Evolutionary conservation across 1,284 basidiomycete genomes (phyloP), one percentile per base, ranked within the genome.

Genomic region (Coniferiporia sulphurascens): DNA sequence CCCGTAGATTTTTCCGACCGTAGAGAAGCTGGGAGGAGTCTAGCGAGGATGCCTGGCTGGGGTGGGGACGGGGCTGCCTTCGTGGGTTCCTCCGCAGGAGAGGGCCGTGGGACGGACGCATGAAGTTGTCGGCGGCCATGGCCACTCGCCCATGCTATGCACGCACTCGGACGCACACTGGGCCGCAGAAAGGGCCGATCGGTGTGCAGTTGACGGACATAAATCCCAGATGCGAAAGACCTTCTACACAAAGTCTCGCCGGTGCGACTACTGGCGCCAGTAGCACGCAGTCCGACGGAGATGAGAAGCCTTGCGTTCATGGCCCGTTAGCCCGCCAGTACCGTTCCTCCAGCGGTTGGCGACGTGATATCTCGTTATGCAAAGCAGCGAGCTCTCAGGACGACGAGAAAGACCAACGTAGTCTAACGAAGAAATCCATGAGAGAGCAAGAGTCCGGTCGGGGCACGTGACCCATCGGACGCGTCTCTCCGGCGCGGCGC

Each of bases 11-110:
- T 67, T 15, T 74, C 64, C 6, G 74, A 67, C 21, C 65, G 68
- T 9, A 63, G 35, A 34, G 62, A 60, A 1, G 58, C 22, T 9
- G 65, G 65, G 4, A 67, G 56, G 32, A 67, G 62, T 15, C 70
- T 69, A n/a, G 73, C 67, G 71, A 61, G 0, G 72, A 63, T 0
- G 79, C 76, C 6, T 78, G 58, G 46, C 82, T 62, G 35, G 44
- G 9, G 9, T 15, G 35, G 6, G 32, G 13, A 10, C 44, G n/a
- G n/a, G n/a, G 41, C 12, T 13, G 41, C 12, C 41, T 43, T 43
- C n/a, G 41, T 27, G 27, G 27, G 27, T 5, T 27, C 5, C 27
- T 27, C 27, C 2, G 27, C 41, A 43, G 41, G 3, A n/a, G 41
- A 43, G 8, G 8, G n/a, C 41, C 41, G 41, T n/a, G n/a, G 41